phyloP scores from a whole-genome alignment of 208 protist genomes.

The Leishmania tarentolae region DNA sequence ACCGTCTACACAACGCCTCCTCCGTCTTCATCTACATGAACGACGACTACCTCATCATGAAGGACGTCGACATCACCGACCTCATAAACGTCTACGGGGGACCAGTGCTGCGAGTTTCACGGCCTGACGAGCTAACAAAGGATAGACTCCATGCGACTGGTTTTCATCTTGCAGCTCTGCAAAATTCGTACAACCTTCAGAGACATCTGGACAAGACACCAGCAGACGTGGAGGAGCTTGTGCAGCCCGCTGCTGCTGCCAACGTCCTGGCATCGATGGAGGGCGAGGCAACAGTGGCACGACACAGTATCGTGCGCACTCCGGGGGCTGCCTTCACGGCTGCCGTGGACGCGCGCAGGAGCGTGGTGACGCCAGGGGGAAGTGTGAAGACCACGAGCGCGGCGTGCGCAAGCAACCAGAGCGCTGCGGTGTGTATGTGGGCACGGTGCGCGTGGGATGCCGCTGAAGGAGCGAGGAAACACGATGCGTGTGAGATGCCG shows the following conservation, averaged over 20 bases:
- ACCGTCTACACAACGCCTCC: constrained; percentile 18
- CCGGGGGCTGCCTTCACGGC: constrained; percentile 1
- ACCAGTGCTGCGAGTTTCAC: background rate
- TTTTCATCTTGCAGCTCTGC: background rate
- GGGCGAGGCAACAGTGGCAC: background rate
- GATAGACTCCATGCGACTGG: background rate
- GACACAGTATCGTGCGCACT: background rate
- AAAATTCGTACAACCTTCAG: background rate
- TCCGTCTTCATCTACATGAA: constrained; percentile 20
- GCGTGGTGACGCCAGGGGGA: background rate
- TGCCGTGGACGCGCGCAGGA: background rate
- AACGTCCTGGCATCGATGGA: background rate
- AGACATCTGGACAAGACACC: background rate
- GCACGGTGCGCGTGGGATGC: background rate
- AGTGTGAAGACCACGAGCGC: background rate
- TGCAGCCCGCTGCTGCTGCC: background rate
- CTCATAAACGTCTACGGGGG: constrained; percentile 12
- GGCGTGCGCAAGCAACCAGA: constrained; percentile 2
- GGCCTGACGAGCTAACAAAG: background rate
- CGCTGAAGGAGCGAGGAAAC: background rate
- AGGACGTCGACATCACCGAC: constrained; percentile 19
- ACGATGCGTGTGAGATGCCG: constrained; percentile 4
- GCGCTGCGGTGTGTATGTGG: constrained; percentile 11
- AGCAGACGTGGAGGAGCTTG: constrained; percentile 1
- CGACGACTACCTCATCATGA: constrained; percentile 29